Evolutionary conservation across 139 green algal species (phyloP), one percentile per base, ranked within the genome.

Genomic region (Zygnema cylindricum): DNA sequence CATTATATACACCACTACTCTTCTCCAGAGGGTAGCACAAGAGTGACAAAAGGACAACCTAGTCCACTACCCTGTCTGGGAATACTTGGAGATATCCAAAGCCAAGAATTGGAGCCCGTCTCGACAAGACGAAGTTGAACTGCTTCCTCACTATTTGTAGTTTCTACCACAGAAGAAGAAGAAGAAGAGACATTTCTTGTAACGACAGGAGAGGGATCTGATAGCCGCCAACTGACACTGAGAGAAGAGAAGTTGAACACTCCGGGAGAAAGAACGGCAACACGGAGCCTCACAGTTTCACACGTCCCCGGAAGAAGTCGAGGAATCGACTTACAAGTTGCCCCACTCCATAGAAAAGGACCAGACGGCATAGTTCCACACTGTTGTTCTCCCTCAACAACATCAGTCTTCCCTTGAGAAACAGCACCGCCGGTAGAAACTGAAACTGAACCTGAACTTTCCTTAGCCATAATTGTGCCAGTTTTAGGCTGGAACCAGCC

Each of bases 171-270:
- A 7, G 49, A 25, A 16, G 49, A 16, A 7, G 49, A 16, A 25
- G 7, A 63, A 16, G 7, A 63, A 16, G 7, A 63, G 49, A 16
- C 16, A 7, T 63, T 63, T 16, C 49, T 16, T 63, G 16, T 63
- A 63, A 63, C 49, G 16, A 25, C 49, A 63, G 49, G 16, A 16
- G 49, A 63, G 16, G 49, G 49, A 16, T 7, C 16, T 7, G 49
- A 25, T 7, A 63, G 49, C 7, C 7, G 7, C 49, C 49, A 63
- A 63, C 49, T 63, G 16, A 63, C 49, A 7, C 49, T 7, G 7
- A 63, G 49, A 16, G 49, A 63, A 16, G 43, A 69, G 35, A 87
- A 82, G 36, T 87, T 7, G 39, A 81, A 87, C 32, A 87, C 36
- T 38, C 81, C 81, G 36, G 81, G 81, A 21, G 33, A 63, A 25